Evolutionary conservation across 2,329 filamentous ascomycete genomes (phyloP), one percentile per base, ranked within the genome.

Genomic region (Fusarium setosum): DNA sequence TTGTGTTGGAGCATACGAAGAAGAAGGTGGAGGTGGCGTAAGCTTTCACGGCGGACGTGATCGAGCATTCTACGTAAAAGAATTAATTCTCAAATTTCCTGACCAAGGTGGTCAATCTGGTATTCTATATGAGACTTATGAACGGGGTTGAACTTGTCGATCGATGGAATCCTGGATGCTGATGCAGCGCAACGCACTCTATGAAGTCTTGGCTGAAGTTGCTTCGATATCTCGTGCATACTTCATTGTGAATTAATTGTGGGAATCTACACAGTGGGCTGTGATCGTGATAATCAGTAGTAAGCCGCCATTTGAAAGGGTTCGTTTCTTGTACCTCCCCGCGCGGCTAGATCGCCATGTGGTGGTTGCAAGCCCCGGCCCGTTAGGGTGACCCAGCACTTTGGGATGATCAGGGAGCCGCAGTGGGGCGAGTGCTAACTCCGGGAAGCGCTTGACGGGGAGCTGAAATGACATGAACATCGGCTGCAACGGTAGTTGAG

Each of bases 1-100:
- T 78, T 8, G 88, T 90, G 2, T 65, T 90, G 65, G 81, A 86
- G 69, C 81, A 86, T 67, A 86, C 83, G 0, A 83, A 79, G 74
- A 70, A 57, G 35, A 77, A 75, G 56, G 53, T 75, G 63, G 49
- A 56, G 51, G 24, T 47, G 9, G 47, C 52, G 13, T 67, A 34
- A 54, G 12, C 34, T 51, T n/a, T 38, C 44, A 70, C 56, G 29
- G 35, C 8, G 54, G 34, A 60, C 18, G 18, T 31, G 41, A 31
- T 47, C 47, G 42, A 17, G n/a, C 38, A 49, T 10, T 7, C 37
- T 17, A 41, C 31, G 7, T 21, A 31, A 40, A 17, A 45, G 24
- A 13, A 38, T 58, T 47, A 52, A 31, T 45, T 42, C 13, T 24
- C 34, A 34, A 40, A 29, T 40, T 21, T 40, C 32, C 12, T 12